Conservation (phyloP, 1,284 basidiomycete species). For the Microbotryomycetes sp. region DNA sequence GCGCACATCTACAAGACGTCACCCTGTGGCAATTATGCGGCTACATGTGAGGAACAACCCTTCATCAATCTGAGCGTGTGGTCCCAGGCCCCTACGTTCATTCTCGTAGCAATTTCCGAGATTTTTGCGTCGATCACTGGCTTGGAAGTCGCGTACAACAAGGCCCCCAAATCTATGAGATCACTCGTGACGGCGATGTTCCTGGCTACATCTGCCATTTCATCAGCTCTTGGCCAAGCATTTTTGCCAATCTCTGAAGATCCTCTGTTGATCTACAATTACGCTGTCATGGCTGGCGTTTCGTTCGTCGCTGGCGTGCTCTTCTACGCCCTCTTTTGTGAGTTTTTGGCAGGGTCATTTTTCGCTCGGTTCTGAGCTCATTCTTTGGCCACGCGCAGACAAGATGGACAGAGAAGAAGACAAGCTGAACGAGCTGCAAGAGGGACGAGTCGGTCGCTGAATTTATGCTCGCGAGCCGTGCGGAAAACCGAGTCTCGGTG, state of each 20-base stretch:
- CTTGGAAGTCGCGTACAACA: constrained; percentile 76
- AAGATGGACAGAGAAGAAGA: constrained; percentile 32
- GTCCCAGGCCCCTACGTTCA: constrained; percentile 46
- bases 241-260: constrained; percentile 52
- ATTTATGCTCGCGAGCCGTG: no score
- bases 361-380: no score
- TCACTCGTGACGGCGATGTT: constrained; percentile 42
- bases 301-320: constrained; percentile 49
- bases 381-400: no score
- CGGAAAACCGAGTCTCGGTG: no score
- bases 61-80: constrained; percentile 58
- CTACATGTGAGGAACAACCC: constrained; percentile 48
- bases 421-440: constrained; percentile 27
- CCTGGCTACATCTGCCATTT: constrained; percentile 41
- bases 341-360: no score
- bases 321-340: constrained; percentile 60
- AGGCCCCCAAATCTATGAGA: constrained; percentile 45
- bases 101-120: constrained; percentile 48
- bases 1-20: constrained; percentile 51
- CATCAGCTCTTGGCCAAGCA: constrained; percentile 49
- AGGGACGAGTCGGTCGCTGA: not conserved
- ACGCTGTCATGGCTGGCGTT: constrained; percentile 50
- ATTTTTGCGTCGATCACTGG: constrained; percentile 80
- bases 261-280: constrained; percentile 46
- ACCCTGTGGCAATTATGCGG: constrained; percentile 56